Base-by-base conservation (phyloP, 148 eudicot genomes). In the Tetragonia tetragonoides region DNA sequence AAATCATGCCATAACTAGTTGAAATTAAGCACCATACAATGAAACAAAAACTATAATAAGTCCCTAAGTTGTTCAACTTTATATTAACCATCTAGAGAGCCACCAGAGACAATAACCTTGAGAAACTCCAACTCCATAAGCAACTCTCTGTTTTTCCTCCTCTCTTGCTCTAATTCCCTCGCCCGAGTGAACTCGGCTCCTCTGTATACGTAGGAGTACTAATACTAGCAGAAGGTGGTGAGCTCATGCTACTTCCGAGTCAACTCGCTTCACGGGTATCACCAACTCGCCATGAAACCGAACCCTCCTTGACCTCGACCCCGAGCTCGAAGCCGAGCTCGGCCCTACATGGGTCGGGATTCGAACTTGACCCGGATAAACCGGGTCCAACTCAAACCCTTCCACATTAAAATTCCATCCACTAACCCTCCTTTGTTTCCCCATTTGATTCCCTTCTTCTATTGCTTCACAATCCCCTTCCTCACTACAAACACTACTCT, bases 401-500 rank as follows among this genome's bases (percentile, higher is more conserved):
- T 92, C 91, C 17, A 84, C 81, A 59, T 90, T 92, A 73, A 92
- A 92, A 73, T 92, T 92, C 97, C 94, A 92, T 20, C 97, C 97
- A 81, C 94, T 90, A 24, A 92, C 84, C 84, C 97, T 89, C 77
- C 94, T 89, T n/a, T 90, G 88, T 54, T 81, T 90, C 70, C 28
- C 78, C 44, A 56, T 72, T 28, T 28, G 34, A 28, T 28, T 28
- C 34, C 34, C 34, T 28, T 28, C 34, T 28, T 28, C 34, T 28
- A 28, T 28, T 28, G 1, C 28, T 66, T 87, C 49, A 46, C 6
- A 46, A 6, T 75, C 84, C 1, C 67, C 54, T 0, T 83, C 85
- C 0, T 85, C 85, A 15, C 81, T 90, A 44, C 77, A 85, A 0
- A 70, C 85, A 34, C 75, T 86, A 40, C 78, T 77, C 12, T 56